Conservation (phyloP, 176 grass and related monocot genomes). For the Aegilops speltoides region DNA sequence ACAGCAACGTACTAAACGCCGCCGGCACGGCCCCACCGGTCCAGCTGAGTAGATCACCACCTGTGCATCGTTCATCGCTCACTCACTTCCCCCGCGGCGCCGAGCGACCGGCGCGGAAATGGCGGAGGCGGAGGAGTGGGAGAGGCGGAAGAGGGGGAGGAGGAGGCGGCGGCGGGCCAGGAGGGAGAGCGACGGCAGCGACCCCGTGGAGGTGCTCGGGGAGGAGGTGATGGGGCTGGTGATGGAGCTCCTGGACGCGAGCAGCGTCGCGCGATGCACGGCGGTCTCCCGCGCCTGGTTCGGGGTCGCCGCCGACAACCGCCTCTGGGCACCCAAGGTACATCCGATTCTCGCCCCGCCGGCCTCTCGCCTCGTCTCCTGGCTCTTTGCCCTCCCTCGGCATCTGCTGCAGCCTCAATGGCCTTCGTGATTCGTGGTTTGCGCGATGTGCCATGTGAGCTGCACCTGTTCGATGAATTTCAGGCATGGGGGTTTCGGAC, state of each 20-base stretch:
- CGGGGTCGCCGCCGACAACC: slow-evolving; percentile 50
- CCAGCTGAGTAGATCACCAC: not conserved
- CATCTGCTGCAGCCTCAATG: not conserved
- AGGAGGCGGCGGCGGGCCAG: not conserved
- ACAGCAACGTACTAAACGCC: slow-evolving; percentile 2
- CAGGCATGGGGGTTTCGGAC: not conserved
- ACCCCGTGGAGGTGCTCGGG: slow-evolving; percentile 55
- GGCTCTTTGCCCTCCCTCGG: not conserved
- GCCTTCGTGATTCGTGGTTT: not conserved
- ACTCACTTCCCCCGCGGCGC: not conserved
- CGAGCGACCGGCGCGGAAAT: not conserved
- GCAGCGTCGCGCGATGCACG: slow-evolving; percentile 77
- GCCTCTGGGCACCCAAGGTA: slow-evolving; percentile 69
- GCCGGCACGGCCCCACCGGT: slow-evolving; percentile 14
- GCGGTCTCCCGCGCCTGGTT: slow-evolving; percentile 59
- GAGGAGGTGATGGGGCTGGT: slow-evolving; percentile 56
- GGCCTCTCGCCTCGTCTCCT: not conserved
- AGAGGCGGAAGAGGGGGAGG: slow-evolving; percentile 4
- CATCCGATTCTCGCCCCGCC: not conserved
- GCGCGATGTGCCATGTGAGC: not conserved
- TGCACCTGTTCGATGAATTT: slow-evolving; percentile 31
- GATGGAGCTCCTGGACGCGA: slow-evolving; percentile 57
- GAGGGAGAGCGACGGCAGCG: slow-evolving; percentile 7
- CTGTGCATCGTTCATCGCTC: not conserved
- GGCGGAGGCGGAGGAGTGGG: slow-evolving; percentile 30